Base-by-base conservation (phyloP, 495 filamentous ascomycete species). In the Haplographium delicatum region DNA sequence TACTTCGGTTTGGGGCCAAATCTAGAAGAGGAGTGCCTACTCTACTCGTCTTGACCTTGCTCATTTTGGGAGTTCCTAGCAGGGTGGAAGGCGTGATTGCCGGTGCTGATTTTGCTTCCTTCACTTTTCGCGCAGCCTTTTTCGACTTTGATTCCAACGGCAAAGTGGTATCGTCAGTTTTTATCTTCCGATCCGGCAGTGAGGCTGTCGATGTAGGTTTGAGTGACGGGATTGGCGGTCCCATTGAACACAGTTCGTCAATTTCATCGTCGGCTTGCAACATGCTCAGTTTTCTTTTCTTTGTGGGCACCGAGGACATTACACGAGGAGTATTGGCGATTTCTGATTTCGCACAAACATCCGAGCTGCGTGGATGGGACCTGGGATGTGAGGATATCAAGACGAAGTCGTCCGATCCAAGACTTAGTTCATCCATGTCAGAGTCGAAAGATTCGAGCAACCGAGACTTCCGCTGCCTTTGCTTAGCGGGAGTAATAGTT, bases 361-460 rank as follows among this genome's bases (percentile, higher is more conserved):
- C 15, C 37, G 46, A 15, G 20, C 2, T 20, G 11, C 9, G 25
- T 20, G 41, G 30, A 11, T 38, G 23, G n/a, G 18, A 28, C 10
- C 25, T 18, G 24, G 31, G 47, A 28, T 16, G 3, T 15, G 47
- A 41, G 13, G 56, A 58, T 19, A 59, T 39, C 4, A 65, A 56
- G 19, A 58, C 53, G 47, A 65, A 60, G 38, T 57, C 52, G 11
- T 57, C 44, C 0, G 50, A 43, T 4, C 45, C 39, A 4, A 67
- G 54, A 48, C 65, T 64, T 11, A 72, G 64, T 42, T 70, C 68
- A 53, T 69, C 66, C 19, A 64, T 42, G 23, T 65, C 62, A 31
- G 59, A 54, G 31, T 46, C 15, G 22, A 41, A n/a, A 28, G 24
- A 16, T 39, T 44, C 27, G 22, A 27, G 18, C 9, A 41, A n/a